Base-by-base conservation (phyloP, 2,329 filamentous ascomycete species). In the Purpureocillium takamizusanense region DNA sequence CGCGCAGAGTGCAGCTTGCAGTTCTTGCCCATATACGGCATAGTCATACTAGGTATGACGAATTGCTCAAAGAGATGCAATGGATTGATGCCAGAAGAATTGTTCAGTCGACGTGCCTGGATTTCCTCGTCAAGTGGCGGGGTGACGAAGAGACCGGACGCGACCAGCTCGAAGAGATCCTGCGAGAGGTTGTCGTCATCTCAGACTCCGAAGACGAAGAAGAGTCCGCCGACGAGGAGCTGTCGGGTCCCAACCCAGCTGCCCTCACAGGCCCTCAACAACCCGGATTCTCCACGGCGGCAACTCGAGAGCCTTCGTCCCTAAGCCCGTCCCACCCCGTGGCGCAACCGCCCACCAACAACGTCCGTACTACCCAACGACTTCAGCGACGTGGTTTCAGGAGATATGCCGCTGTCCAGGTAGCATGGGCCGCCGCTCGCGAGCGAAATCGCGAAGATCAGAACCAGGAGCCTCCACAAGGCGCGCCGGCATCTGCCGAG, bases 61-160 rank as follows among this genome's bases (percentile, higher is more conserved):
- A 71, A 41, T 61, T 82, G 14, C 60, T 81, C 13, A 70, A 57
- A 49, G 73, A 81, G 50, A 75, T 74, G 5, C 64, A 60, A 14
- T 81, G 75, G 66, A 60, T 65, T 36, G 76, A 75, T 50, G 76
- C 78, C 37, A 67, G 78, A 44, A 79, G 72, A 58, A 69, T 69
- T 31, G 76, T 81, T 33, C 75, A 81, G 48, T 58, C 67, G 25
- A 61, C 77, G 12, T 82, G 78, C 45, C 62, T 82, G 33, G 78
- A 81, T 47, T 65, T 77, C 38, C 72, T 83, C 55, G 72, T 81
- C 65, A 81, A 81, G 72, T 83, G 78, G 78, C 77, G 78, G 62
- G 78, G 78, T 39, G 78, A 83, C 48, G 78, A 83, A 55, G 78
- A 83, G 54, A 81, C 72, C 14, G 78, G 78, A 18, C 73, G 78